Evolutionary conservation across 306 rosid species (phyloP).

Genomic region (Gastrolobium bilobum): DNA sequence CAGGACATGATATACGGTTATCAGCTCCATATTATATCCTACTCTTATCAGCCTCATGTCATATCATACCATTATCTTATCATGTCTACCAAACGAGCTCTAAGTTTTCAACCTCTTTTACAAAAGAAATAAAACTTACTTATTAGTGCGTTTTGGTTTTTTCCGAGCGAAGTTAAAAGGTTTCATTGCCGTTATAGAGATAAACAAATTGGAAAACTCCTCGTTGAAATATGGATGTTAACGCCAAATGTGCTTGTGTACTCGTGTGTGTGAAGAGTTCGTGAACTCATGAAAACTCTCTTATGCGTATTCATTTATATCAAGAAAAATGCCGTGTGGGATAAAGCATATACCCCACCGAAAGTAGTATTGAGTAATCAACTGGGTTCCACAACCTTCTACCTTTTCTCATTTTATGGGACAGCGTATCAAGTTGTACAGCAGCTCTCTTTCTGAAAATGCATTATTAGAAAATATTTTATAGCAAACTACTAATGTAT

Average conservation of each 20-base stretch:
- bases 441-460: neutral
- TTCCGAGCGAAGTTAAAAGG: no score
- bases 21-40: no score
- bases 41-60: no score
- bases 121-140: no score
- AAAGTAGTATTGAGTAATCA: slow-evolving; percentile 19
- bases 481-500: no score
- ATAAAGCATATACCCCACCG: slow-evolving; percentile 27
- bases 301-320: neutral
- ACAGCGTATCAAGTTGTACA: neutral
- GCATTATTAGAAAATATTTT: neutral
- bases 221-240: neutral
- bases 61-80: no score
- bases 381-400: slow-evolving; percentile 31
- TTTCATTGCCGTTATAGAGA: neutral
- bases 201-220: slow-evolving; percentile 8
- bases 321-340: neutral
- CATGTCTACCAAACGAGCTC: no score
- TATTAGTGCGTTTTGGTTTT: neutral
- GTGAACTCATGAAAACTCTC: neutral
- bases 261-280: neutral
- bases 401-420: slow-evolving; percentile 24
- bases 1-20: no score
- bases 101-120: neutral
- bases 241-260: neutral